These are phyloP conservation scores for Aquilaria sinensis DNA, from an alignment of 345 rosid species.

Conservation along the genomic window DNA sequence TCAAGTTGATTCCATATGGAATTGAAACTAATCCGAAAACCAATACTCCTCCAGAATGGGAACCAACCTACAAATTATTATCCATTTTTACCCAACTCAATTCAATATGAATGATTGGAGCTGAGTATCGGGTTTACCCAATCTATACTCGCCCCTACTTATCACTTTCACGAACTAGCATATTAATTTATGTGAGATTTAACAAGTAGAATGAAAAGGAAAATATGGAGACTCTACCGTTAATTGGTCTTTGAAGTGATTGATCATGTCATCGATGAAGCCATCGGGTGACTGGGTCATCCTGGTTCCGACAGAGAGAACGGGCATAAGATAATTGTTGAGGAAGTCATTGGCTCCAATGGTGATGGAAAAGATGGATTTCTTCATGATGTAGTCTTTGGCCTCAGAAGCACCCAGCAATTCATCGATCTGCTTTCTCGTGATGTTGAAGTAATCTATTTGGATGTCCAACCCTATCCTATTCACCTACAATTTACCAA, in stretches of 20 bases:
- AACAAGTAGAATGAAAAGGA: too few species aligned
- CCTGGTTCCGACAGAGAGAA: conserved; percentile 69
- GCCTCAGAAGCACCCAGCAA: conserved; percentile 67
- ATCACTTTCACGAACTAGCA: too few species aligned
- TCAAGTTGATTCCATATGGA: too few species aligned
- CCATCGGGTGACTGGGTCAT: conserved; percentile 59
- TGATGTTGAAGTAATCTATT: conserved; percentile 64
- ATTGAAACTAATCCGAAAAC: too few species aligned
- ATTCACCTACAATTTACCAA: conserved; percentile 45
- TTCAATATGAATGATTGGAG: too few species aligned
- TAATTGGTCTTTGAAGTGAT: conserved; percentile 52
- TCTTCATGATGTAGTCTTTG: conserved; percentile 41
- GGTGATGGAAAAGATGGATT: conserved; percentile 67
- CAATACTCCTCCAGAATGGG: too few species aligned
- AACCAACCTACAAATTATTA: too few species aligned
- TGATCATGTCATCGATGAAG: conserved; percentile 68
- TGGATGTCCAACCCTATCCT: conserved; percentile 87
- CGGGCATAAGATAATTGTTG: conserved; percentile 84
- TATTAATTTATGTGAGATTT: background rate
- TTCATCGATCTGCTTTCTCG: conserved; percentile 61
- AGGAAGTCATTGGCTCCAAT: conserved; percentile 90
- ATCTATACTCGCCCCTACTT: too few species aligned
- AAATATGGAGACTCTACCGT: conserved; percentile 28
- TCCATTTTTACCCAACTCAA: too few species aligned
- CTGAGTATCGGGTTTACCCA: too few species aligned